Evolutionary conservation across 169 alveolate genomes (phyloP).

Genomic region (Plasmodium adleri): DNA sequence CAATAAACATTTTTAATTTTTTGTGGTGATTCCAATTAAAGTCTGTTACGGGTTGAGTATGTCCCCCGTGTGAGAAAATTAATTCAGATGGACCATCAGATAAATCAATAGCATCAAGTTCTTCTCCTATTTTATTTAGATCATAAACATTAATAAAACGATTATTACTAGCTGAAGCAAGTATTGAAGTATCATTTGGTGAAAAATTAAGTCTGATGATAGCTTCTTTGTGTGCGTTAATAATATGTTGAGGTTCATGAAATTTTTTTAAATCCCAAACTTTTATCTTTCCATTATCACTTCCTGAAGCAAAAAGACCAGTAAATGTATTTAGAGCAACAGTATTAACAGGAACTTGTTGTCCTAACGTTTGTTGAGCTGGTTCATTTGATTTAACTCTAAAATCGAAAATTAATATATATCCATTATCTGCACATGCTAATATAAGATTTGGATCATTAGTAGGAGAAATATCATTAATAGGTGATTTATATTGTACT

Average conservation of each 20-base stretch:
- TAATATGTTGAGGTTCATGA: slow-evolving; percentile 50
- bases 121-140: slow-evolving; percentile 59
- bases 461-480: slow-evolving; percentile 48
- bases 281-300: slow-evolving; percentile 70
- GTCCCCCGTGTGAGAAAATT: slow-evolving; percentile 66
- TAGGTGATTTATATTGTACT: slow-evolving; percentile 42
- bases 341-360: slow-evolving; percentile 55
- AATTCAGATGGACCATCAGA: slow-evolving; percentile 68
- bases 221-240: slow-evolving; percentile 64
- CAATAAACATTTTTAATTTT: slow-evolving; percentile 54
- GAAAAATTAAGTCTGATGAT: slow-evolving; percentile 55
- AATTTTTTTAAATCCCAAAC: slow-evolving; percentile 58
- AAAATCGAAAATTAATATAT: slow-evolving; percentile 41
- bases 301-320: slow-evolving; percentile 68
- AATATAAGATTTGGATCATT: slow-evolving; percentile 53
- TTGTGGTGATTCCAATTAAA: slow-evolving; percentile 70
- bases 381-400: slow-evolving; percentile 47
- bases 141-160: slow-evolving; percentile 49
- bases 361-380: slow-evolving; percentile 46
- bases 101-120: slow-evolving; percentile 59
- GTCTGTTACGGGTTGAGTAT: slow-evolving; percentile 57
- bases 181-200: slow-evolving; percentile 50
- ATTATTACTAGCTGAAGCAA: slow-evolving; percentile 58
- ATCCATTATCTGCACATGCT: slow-evolving; percentile 71
- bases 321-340: slow-evolving; percentile 31